These are phyloP conservation scores for Cajanus cajan DNA, from an alignment of 306 rosid genomes.

Conservation along the genomic window DNA sequence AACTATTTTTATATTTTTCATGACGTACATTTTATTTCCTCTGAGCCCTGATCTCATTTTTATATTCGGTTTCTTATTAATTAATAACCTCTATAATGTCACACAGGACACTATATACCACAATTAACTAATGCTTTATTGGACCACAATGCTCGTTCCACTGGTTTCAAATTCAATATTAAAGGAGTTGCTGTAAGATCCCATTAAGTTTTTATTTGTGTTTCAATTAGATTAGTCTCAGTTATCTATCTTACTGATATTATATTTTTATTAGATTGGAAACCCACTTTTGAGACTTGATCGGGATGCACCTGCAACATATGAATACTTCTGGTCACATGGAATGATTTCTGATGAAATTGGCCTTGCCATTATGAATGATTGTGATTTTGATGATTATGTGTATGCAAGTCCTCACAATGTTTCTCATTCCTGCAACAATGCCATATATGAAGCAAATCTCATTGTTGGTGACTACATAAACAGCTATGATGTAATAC, in stretches of 20 bases:
- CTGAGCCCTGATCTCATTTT: neutral
- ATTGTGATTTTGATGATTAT: constrained; percentile 78
- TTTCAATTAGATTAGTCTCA: neutral
- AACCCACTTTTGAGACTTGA: constrained; percentile 81
- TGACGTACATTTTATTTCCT: neutral
- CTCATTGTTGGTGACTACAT: constrained; percentile 57
- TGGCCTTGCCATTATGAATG: constrained; percentile 61
- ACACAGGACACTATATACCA: constrained; percentile 86
- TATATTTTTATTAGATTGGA: constrained; percentile 58
- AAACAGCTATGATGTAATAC: constrained; percentile 75
- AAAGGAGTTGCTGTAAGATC: constrained; percentile 81
- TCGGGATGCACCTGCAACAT: constrained; percentile 59
- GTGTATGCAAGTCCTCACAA: constrained; percentile 54
- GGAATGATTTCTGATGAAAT: constrained; percentile 96
- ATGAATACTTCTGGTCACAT: constrained; percentile 89
- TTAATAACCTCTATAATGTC: neutral
- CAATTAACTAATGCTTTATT: constrained; percentile 68
- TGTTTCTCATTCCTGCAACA: constrained; percentile 47
- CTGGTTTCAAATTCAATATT: constrained; percentile 73
- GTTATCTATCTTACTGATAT: neutral
- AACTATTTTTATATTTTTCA: neutral
- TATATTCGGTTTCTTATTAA: neutral
- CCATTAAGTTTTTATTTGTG: neutral
- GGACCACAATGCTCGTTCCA: constrained; percentile 64
- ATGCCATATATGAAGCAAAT: constrained; percentile 53